phyloP scores from a whole-genome alignment of 306 rosid genomes.

The Lathyrus oleraceus region DNA sequence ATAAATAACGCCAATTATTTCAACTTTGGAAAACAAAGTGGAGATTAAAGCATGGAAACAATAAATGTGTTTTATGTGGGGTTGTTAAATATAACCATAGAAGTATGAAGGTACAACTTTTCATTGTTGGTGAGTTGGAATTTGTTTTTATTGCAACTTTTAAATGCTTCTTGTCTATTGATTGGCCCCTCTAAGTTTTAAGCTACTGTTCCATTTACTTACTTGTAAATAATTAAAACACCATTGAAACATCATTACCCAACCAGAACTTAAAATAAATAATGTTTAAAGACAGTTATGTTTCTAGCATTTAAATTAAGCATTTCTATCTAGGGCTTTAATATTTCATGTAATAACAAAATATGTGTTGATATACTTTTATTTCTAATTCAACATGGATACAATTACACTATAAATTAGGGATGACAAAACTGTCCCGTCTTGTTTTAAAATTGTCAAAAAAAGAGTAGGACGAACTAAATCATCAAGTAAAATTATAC shows the following conservation, averaged over 20 bases:
- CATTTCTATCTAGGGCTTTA: too few species aligned
- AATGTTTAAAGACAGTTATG: neutral
- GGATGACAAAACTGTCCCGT: too few species aligned
- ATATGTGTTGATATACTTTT: too few species aligned
- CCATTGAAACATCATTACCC: neutral
- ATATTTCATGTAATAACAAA: too few species aligned
- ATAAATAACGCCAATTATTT: slow-evolving; percentile 29
- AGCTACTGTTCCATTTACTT: slow-evolving; percentile 6
- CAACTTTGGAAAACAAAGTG: slow-evolving; percentile 40
- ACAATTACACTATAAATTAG: too few species aligned
- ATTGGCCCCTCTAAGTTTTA: neutral
- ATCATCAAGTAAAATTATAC: too few species aligned
- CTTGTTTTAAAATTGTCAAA: too few species aligned
- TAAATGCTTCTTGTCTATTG: slow-evolving; percentile 16
- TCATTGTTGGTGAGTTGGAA: slow-evolving; percentile 30
- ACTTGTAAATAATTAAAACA: neutral
- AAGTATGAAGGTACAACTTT: slow-evolving; percentile 21
- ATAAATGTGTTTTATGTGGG: slow-evolving; percentile 31
- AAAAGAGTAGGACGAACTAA: too few species aligned
- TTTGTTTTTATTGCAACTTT: slow-evolving; percentile 34
- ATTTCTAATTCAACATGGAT: too few species aligned
- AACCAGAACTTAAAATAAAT: neutral
- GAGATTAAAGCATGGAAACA: slow-evolving; percentile 36
- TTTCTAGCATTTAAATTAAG: neutral
- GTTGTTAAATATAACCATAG: slow-evolving; percentile 12